These are phyloP conservation scores for Chaetomium sp. DNA, from an alignment of 2,329 filamentous ascomycete species.

Conservation along the genomic window DNA sequence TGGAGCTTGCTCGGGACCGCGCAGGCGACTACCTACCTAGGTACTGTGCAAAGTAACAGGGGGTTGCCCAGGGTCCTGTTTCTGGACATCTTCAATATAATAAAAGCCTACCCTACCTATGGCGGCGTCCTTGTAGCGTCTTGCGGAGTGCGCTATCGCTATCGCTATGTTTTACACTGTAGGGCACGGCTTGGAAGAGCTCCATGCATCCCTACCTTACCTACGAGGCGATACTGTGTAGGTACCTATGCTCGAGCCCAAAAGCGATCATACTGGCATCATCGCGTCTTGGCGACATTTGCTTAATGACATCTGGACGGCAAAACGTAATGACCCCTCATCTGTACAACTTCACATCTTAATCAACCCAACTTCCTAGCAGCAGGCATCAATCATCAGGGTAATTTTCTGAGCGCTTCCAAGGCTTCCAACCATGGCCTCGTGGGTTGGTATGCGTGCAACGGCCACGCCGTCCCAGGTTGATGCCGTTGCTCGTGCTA, in stretches of 20 bases:
- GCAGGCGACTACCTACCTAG: background rate
- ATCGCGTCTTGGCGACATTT: slow-evolving; percentile 4
- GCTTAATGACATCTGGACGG: background rate
- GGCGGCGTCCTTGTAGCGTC: too few relatives aligned
- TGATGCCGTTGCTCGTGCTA: slow-evolving; percentile 43
- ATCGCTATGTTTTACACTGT: background rate
- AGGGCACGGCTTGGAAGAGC: background rate
- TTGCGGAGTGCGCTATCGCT: too few relatives aligned
- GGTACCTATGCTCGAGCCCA: background rate
- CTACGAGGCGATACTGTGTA: background rate
- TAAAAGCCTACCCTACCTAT: too few relatives aligned
- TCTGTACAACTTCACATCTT: slow-evolving; percentile 1
- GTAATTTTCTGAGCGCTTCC: background rate
- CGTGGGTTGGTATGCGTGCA: slow-evolving; percentile 35
- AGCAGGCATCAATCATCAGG: background rate
- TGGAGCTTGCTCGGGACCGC: background rate
- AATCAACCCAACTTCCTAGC: background rate
- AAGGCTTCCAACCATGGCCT: slow-evolving; percentile 28
- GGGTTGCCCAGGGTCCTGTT: background rate
- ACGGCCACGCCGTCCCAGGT: slow-evolving; percentile 37
- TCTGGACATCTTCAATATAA: background rate
- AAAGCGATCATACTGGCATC: background rate
- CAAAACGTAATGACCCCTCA: background rate
- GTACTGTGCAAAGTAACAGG: background rate
- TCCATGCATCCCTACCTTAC: slow-evolving; percentile 3